Evolutionary conservation across 257 asterid genomes (phyloP).

Genomic region (Solanum corneliomulleri): DNA sequence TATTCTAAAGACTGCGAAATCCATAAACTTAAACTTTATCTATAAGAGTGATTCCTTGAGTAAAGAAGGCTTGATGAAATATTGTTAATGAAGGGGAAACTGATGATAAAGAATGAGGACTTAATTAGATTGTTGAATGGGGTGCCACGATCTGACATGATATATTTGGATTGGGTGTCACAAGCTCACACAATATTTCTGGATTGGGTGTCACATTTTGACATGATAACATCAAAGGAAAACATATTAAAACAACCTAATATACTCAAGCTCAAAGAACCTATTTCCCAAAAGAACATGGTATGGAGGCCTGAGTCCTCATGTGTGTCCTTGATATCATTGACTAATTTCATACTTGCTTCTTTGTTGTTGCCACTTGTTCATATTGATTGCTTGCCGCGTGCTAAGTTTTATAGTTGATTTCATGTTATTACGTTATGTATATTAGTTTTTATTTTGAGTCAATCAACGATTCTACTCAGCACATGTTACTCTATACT

Average conservation of each 20-base stretch:
- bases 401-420: neutral
- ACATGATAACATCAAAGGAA: neutral
- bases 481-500: neutral
- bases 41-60: too few species aligned
- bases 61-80: neutral
- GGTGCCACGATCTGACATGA: too few species aligned
- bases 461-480: neutral
- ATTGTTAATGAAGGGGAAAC: neutral
- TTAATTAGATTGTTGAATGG: too few species aligned
- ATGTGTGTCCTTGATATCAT: neutral
- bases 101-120: too few species aligned
- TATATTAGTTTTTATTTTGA: too few species aligned
- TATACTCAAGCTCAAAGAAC: neutral
- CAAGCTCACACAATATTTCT: too few species aligned
- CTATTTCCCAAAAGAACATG: neutral
- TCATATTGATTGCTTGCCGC: neutral
- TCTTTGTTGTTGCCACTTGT: neutral
- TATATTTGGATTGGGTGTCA: too few species aligned
- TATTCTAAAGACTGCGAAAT: too few species aligned
- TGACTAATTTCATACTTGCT: neutral
- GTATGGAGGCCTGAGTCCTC: neutral
- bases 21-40: too few species aligned
- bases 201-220: neutral
- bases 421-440: neutral
- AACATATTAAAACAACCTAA: neutral